Evolutionary conservation across 2,329 filamentous ascomycete species (phyloP), one percentile per base, ranked within the genome.

Genomic region (Aureobasidium sp.): DNA sequence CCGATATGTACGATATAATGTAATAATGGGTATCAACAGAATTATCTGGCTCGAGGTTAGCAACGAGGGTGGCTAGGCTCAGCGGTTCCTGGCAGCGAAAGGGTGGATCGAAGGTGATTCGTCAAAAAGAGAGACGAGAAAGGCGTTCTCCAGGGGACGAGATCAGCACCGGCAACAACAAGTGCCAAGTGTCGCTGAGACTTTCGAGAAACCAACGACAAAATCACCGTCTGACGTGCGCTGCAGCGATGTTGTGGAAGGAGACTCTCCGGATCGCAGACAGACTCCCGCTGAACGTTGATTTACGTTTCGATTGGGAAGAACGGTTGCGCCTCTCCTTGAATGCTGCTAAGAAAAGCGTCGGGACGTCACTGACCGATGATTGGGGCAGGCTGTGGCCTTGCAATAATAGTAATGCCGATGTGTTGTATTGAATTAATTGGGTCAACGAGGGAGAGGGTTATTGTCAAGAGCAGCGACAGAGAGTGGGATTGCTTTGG

Each of bases 341-440:
- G 46, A 12, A 50, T 42, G 46, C 41, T 60, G 26, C 57, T 60
- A 60, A 60, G 57, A 60, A 60, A 60, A 60, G 57, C 57, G 39
- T 60, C 57, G 44, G 32, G 9, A 57, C 53, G 53, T 57, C 53
- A 57, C 53, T 57, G 53, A 57, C 53, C 53, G 53, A 55, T 29
- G 53, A 57, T 57, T 44, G 53, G 39, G 41, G 20, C 17, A 57
- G 27, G 52, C 50, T 26, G 50, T 23, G 20, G 50, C 50, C 34
- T 27, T 53, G 50, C 29, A 41, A 39, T 37, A 52, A n/a, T 42
- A 26, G 53, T n/a, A 58, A 20, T 47, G 41, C 9, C 44, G 56
- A 15, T 39, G 50, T n/a, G 7, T 46, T 39, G 32, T 52, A 37
- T 37, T 41, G 39, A 48, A 59, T 59, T 51, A 50, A 60, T 60